Evolutionary conservation across 345 rosid genomes (phyloP).

Genomic region (Moricandia moricandioides): DNA sequence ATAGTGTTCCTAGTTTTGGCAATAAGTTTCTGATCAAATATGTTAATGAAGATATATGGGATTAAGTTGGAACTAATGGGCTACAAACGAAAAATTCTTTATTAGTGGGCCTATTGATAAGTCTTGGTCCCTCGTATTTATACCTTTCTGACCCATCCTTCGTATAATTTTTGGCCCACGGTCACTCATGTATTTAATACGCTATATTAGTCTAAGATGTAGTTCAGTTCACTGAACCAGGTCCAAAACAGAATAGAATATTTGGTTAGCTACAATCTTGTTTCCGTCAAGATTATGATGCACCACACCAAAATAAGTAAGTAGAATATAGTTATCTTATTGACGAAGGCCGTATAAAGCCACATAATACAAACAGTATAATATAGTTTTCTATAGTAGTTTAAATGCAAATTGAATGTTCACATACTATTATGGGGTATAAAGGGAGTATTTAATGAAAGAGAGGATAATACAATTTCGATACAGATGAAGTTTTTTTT

Average conservation of each 20-base stretch:
- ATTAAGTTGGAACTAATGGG: neutral
- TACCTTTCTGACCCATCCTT: neutral
- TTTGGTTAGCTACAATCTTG: slow-evolving; percentile 28
- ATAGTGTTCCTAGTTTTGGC: neutral
- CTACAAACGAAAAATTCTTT: neutral
- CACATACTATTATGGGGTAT: neutral
- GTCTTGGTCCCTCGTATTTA: neutral
- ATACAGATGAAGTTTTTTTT: neutral
- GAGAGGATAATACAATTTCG: neutral
- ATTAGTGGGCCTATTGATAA: slow-evolving; percentile 2
- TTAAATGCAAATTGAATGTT: neutral
- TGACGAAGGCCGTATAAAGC: neutral
- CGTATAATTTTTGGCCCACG: neutral
- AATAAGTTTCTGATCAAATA: neutral
- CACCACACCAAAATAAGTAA: slow-evolving; percentile 4
- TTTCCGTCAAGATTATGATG: slow-evolving; percentile 19
- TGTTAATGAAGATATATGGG: neutral
- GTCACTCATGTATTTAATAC: neutral
- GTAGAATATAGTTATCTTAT: neutral
- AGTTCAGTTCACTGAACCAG: slow-evolving; percentile 25
- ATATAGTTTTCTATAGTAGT: neutral
- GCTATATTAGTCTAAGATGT: neutral
- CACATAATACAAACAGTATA: neutral
- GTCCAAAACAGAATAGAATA: slow-evolving; percentile 22
- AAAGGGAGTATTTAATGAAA: neutral